Evolutionary conservation across 225 moss, liverwort and hornwort species (phyloP).

Genomic region (Straminergon stramineum): DNA sequence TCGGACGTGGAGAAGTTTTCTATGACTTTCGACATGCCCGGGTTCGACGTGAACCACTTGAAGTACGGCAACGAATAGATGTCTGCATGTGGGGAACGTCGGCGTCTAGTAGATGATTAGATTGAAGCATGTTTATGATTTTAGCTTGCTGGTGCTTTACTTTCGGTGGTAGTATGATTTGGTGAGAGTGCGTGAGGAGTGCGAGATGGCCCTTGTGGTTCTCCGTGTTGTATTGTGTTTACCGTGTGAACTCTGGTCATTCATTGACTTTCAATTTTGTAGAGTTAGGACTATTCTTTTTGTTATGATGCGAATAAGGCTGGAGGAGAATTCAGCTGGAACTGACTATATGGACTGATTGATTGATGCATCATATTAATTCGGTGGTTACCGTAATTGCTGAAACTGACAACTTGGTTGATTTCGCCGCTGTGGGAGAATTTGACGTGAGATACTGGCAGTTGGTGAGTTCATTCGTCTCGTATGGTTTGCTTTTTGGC

Average conservation of each 20-base stretch:
- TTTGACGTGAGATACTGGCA: neutral
- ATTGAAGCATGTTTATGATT: neutral
- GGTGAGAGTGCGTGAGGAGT: neutral
- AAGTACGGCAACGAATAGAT: slow-evolving; percentile 49
- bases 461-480: no score
- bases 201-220: neutral
- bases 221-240: slow-evolving; percentile 8
- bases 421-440: neutral
- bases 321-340: neutral
- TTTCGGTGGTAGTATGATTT: neutral
- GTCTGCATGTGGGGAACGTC: neutral
- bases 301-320: slow-evolving; percentile 3
- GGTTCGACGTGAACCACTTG: slow-evolving; percentile 63
- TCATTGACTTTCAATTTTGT: slow-evolving; percentile 17
- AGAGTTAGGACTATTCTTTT: slow-evolving; percentile 3
- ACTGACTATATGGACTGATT: neutral
- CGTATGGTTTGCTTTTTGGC: no score
- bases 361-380: neutral
- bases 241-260: slow-evolving; percentile 9
- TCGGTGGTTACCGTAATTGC: no score
- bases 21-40: slow-evolving; percentile 78
- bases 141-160: neutral
- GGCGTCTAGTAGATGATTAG: neutral
- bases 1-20: slow-evolving; percentile 84
- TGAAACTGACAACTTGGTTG: neutral